Evolutionary conservation across 768 basidiomycete species (phyloP).

Genomic region (Termitomyces sp.): DNA sequence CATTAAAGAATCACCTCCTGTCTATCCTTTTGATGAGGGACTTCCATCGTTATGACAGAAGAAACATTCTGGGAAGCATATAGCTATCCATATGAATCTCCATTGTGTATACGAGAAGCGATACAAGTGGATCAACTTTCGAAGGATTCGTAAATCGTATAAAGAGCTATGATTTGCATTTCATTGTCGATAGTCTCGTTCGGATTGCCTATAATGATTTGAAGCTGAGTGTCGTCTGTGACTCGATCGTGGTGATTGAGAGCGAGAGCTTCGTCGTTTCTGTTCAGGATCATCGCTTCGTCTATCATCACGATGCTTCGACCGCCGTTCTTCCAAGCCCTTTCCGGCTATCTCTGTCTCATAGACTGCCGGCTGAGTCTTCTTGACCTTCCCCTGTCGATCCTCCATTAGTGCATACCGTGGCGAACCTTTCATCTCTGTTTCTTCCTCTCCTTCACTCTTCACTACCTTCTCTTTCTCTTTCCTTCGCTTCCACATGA

Average conservation of each 20-base stretch:
- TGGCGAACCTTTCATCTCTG: not conserved
- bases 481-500: slow-evolving; percentile 79
- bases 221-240: not conserved
- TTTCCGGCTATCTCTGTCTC: not conserved
- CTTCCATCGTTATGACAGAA: not conserved
- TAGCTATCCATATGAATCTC: not conserved
- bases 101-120: not conserved
- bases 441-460: slow-evolving; percentile 12
- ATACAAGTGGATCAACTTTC: not conserved
- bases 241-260: slow-evolving; percentile 27
- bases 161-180: not conserved
- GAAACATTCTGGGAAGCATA: not conserved
- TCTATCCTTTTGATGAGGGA: slow-evolving; percentile 32
- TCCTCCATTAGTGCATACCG: not conserved
- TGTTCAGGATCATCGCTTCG: not conserved
- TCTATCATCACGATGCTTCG: slow-evolving; percentile 6
- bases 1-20: slow-evolving; percentile 8
- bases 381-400: not conserved
- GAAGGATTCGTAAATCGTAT: not conserved
- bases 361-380: not conserved
- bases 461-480: slow-evolving; percentile 38
- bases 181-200: slow-evolving; percentile 5
- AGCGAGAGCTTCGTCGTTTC: slow-evolving; percentile 25
- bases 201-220: not conserved
- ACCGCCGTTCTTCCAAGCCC: slow-evolving; percentile 20